Conservation (phyloP, 2,329 filamentous ascomycete species). For the Ilyonectria destructans region DNA sequence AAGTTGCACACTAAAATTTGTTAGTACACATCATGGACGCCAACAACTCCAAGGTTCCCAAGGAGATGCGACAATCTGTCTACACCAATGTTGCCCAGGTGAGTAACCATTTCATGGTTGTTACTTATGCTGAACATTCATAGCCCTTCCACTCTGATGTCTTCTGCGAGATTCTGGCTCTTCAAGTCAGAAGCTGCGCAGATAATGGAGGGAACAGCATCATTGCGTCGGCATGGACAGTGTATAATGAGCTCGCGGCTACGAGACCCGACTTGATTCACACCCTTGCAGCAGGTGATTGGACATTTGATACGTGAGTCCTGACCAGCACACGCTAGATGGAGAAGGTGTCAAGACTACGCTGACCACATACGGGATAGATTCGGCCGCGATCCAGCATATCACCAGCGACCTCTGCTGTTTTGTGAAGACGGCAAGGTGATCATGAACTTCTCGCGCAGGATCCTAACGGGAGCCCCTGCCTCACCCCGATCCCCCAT, state of each 20-base stretch:
- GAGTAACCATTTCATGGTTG: background rate
- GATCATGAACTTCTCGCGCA: conserved; percentile 23
- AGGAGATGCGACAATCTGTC: background rate
- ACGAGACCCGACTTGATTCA: conserved; percentile 72
- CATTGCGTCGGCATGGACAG: conserved; percentile 69
- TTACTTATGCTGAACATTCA: background rate
- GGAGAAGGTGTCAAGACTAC: background rate
- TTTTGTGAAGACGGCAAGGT: conserved; percentile 20
- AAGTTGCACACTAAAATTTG: too few species aligned
- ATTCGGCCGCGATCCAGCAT: background rate
- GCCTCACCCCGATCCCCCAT: conserved; percentile 62
- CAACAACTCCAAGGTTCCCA: background rate
- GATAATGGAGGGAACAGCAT: conserved; percentile 59
- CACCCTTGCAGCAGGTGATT: conserved; percentile 66
- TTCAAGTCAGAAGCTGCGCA: conserved; percentile 23
- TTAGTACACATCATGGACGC: background rate
- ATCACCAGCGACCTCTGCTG: conserved; percentile 20
- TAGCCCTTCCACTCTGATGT: conserved; percentile 12
- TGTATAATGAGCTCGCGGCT: conserved; percentile 75
- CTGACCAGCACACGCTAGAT: background rate
- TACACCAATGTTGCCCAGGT: conserved; percentile 1
- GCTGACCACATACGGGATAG: conserved; percentile 38
- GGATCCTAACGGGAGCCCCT: background rate
- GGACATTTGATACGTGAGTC: conserved; percentile 60
- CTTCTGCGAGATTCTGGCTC: background rate